Base-by-base conservation (phyloP, 1,284 basidiomycete species). In the Moesziomyces aphidis region DNA sequence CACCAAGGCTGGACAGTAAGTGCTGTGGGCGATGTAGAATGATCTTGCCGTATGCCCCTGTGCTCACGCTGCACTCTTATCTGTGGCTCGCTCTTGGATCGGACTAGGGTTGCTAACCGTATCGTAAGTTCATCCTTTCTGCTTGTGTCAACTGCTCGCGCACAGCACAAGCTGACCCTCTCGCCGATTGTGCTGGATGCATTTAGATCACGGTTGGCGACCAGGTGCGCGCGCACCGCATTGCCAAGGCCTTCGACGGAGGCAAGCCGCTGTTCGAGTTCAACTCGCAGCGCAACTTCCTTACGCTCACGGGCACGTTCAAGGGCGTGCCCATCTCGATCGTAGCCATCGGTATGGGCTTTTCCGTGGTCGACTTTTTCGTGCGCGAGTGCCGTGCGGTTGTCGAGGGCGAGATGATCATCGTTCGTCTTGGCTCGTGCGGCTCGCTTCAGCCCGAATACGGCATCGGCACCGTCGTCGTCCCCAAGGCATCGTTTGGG, bases 341-440 rank as follows among this genome's bases (percentile, higher is more conserved):
- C 57, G 87, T 93, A 49, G 91, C 90, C 65, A 93, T 93, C 61
- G 93, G 93, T 10, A 94, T 94, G 93, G 92, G 92, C 22, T 76
- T 81, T 34, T 59, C 59, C 17, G 68, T 78, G 0, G 58, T 72
- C 86, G 92, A 94, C 85, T 94, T 94, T 85, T 92, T 93, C 83
- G 88, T 94, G 17, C 89, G 93, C 69, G 93, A 94, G 86, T 89
- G 89, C 19, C 88, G 92, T 61, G 93, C 93, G 80, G 91, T 91
- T 73, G 85, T 93, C 45, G 86, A 85, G 66, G 92, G 93, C 9
- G 92, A 94, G 80, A 89, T 94, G 89, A 86, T 89, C 70, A 88
- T 94, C 64, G 76, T 77, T 17, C 71, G 79, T 2, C 63, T 74
- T n/a, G 71, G 68, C 15, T 68, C 62, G 7, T 94, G 92, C 79